Evolutionary conservation across 495 filamentous ascomycete species (phyloP).

Genomic region (Wilcoxina mikolae): DNA sequence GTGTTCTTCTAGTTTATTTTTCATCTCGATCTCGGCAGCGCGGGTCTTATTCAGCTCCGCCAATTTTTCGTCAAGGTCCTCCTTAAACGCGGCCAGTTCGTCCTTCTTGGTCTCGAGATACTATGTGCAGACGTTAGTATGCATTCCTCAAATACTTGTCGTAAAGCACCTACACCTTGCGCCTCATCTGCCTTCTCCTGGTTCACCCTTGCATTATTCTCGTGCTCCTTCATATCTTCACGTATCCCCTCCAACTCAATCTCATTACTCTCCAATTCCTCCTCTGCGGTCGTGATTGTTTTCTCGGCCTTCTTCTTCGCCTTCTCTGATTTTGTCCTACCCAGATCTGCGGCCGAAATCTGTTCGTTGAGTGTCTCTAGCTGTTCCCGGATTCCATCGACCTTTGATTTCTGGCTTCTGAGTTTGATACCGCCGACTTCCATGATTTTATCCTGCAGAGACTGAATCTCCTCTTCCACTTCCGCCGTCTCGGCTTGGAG

Average conservation of each 20-base stretch:
- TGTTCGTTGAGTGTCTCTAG: slow-evolving; percentile 66
- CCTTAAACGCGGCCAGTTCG: slow-evolving; percentile 63
- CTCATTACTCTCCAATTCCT: slow-evolving; percentile 55
- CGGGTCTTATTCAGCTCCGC: slow-evolving; percentile 79
- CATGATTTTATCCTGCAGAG: slow-evolving; percentile 92
- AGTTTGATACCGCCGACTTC: slow-evolving; percentile 88
- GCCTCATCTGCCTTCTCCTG: slow-evolving; percentile 69
- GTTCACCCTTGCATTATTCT: slow-evolving; percentile 54
- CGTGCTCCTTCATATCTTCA: slow-evolving; percentile 61
- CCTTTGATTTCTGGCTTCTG: slow-evolving; percentile 76
- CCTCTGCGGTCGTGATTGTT: slow-evolving; percentile 53
- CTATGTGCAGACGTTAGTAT: slow-evolving; percentile 14
- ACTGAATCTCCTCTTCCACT: slow-evolving; percentile 82
- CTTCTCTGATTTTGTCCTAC: slow-evolving; percentile 73
- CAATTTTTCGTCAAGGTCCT: slow-evolving; percentile 72
- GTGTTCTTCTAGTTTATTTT: slow-evolving; percentile 90
- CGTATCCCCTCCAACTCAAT: slow-evolving; percentile 61
- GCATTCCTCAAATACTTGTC: slow-evolving; percentile 29
- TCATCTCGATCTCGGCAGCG: slow-evolving; percentile 91
- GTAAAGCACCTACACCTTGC: slow-evolving; percentile 37
- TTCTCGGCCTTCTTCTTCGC: slow-evolving; percentile 76
- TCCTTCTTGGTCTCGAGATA: slow-evolving; percentile 64
- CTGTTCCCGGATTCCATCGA: slow-evolving; percentile 82
- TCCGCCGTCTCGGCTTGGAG: slow-evolving; percentile 66
- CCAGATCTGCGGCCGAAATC: slow-evolving; percentile 69